Base-by-base conservation (phyloP, 768 basidiomycete genomes). In the Rhodotorula kratochvilovae region DNA sequence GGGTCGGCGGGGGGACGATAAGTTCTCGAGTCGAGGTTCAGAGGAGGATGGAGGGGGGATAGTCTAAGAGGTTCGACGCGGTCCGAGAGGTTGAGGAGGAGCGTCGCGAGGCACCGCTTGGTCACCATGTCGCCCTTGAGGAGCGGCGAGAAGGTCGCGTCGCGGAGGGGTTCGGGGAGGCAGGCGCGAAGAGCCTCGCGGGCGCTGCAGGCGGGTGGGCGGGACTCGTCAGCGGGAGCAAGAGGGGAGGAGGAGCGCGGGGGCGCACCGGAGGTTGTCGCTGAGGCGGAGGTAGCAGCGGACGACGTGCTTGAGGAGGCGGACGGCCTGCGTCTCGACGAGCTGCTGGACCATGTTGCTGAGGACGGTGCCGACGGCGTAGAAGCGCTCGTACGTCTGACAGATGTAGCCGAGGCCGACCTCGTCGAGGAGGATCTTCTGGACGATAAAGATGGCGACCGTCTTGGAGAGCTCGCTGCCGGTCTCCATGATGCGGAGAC, bases 301-400 rank as follows among this genome's bases (percentile, higher is more conserved):
- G 42, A 99, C 96, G 62, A 99, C 96, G 79, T 99, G 96, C 81
- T 99, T 99, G 76, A 99, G 83, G 59, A 99, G 83, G 77, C 96
- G 84, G 39, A 98, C 95, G 19, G 96, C 96, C 81, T 97, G 96
- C 4, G 91, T 96, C 81, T 99, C 95, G 64, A 98, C 94, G 60
- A 99, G 85, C 79, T 97, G 92, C 78, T 89, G 90, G 75, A 98
- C 96, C 96, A 99, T 99, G 81, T 96, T 97, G 83, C 90, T 91
- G 69, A 99, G 85, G 25, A 99, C 96, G 15, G 95, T 96, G 27
- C 95, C 96, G 64, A 99, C 96, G 23, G 96, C 96, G 80, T 97
- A 98, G 83, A 99, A 99, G 63, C 96, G 86, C 80, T 99, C 96
- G 79, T 99, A 99, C n/a, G 96, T 99, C 81, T 99, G 96, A 78